Percentiles rank a stretch among this genome's conserved stretches.
Conservation (phyloP, 1,284 basidiomycete genomes). For the Sporisorium exsertum region DNA sequence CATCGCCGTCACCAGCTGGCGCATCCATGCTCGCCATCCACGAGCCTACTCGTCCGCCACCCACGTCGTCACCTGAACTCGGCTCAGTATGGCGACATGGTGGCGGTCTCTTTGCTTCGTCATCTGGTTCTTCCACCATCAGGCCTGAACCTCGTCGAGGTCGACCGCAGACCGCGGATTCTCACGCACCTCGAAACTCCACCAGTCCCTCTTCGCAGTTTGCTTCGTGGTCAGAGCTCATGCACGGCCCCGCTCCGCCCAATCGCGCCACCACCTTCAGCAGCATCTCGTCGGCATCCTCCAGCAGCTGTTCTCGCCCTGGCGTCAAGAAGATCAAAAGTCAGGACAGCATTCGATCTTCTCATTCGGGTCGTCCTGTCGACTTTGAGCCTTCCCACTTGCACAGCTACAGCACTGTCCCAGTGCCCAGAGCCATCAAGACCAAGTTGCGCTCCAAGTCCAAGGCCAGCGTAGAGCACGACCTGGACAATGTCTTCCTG, state of each 20-base stretch:
- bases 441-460: conserved; percentile 41
- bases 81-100: conserved; percentile 19
- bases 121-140: background rate
- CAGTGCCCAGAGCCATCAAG: conserved; percentile 23
- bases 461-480: conserved; percentile 41
- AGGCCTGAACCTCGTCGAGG: background rate
- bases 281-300: conserved; percentile 39
- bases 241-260: conserved; percentile 21
- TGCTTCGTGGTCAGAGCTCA: conserved; percentile 37
- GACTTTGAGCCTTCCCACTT: conserved; percentile 13
- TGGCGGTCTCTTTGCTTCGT: conserved; percentile 19
- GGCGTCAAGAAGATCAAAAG: conserved; percentile 32
- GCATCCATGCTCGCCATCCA: conserved; percentile 17
- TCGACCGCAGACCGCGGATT: conserved; percentile 9
- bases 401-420: conserved; percentile 13
- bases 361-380: conserved; percentile 8
- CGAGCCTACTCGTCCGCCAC: background rate
- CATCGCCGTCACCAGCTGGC: background rate
- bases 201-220: conserved; percentile 32
- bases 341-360: conserved; percentile 38
- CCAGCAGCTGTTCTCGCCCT: conserved; percentile 20
- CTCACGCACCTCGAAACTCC: background rate
- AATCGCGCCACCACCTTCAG: conserved; percentile 39
- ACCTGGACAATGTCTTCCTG: conserved; percentile 64
- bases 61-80: conserved; percentile 10